Conservation (phyloP, 192 early-diverging fungal genomes). For the Coemansia interrupta region DNA sequence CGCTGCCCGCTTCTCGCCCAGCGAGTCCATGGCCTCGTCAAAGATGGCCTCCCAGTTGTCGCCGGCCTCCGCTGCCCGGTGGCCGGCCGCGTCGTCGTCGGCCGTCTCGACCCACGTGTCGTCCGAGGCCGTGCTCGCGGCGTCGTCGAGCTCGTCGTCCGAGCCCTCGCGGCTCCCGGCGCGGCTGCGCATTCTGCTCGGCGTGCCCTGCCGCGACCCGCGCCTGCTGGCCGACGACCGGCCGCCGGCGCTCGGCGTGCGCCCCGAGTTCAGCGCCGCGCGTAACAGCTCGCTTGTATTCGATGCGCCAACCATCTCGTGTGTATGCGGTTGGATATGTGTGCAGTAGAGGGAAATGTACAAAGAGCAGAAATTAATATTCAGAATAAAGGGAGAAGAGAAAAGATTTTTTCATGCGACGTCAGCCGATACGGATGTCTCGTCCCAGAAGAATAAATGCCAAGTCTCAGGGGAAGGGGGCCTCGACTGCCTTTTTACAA, state of each 20-base stretch:
- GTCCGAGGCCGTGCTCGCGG: conserved; percentile 28
- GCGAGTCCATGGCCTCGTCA: conserved; percentile 22
- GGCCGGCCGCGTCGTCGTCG: conserved; percentile 9
- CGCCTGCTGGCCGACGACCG: conserved; percentile 4
- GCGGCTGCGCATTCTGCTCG: conserved; percentile 17
- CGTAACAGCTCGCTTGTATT: conserved; percentile 31
- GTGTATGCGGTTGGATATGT: not conserved
- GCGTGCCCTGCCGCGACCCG: conserved; percentile 18
- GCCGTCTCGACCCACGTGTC: conserved; percentile 22
- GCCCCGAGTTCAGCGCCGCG: conserved; percentile 16
- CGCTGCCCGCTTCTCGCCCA: conserved; percentile 36
- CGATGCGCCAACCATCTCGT: not conserved
- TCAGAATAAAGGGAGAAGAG: not conserved
- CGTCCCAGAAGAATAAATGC: not conserved
- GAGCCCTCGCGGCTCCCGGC: conserved; percentile 24
- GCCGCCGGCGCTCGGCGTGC: conserved; percentile 27
- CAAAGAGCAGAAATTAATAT: not conserved
- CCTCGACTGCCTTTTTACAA: not conserved
- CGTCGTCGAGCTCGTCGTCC: conserved; percentile 32
- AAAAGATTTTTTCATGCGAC: not conserved
- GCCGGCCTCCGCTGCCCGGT: not conserved
- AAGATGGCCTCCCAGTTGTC: conserved; percentile 29
- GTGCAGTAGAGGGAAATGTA: not conserved
- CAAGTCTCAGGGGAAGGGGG: not conserved
- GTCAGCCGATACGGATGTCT: not conserved